Conservation (phyloP, 1,284 basidiomycete genomes). For the Volvariella surrecta region DNA sequence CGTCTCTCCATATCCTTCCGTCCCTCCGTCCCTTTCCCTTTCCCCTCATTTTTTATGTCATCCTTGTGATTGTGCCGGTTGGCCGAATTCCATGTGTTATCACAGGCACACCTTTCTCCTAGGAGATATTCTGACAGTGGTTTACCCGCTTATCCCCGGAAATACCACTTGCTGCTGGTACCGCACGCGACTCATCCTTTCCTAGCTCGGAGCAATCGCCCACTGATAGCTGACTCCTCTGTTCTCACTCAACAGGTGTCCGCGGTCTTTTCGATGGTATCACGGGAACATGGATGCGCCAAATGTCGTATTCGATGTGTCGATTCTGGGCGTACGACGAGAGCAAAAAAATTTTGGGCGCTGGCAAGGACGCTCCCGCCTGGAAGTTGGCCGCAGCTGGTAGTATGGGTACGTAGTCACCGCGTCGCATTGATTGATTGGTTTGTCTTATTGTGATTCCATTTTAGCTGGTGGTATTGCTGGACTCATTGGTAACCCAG, state of each 20-base stretch:
- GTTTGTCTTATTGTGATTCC: conserved; percentile 5
- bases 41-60: background rate
- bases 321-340: conserved; percentile 93
- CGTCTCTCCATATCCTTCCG: background rate
- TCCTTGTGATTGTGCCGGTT: no score
- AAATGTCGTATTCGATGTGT: conserved; percentile 91
- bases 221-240: background rate
- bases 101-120: no score
- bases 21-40: background rate
- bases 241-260: conserved; percentile 29
- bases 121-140: no score
- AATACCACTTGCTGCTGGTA: background rate
- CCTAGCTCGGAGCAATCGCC: background rate
- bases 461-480: conserved; percentile 68
- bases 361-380: conserved; percentile 57
- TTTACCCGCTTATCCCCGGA: no score
- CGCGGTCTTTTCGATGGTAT: conserved; percentile 83
- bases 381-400: conserved; percentile 81
- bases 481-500: conserved; percentile 84
- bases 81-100: no score
- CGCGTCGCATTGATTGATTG: background rate
- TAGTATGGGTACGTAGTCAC: conserved; percentile 57
- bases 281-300: conserved; percentile 82
- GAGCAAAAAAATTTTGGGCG: conserved; percentile 76
- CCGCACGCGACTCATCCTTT: background rate